Base-by-base conservation (phyloP, 331 rosid species). In the Spiraea crenata region DNA sequence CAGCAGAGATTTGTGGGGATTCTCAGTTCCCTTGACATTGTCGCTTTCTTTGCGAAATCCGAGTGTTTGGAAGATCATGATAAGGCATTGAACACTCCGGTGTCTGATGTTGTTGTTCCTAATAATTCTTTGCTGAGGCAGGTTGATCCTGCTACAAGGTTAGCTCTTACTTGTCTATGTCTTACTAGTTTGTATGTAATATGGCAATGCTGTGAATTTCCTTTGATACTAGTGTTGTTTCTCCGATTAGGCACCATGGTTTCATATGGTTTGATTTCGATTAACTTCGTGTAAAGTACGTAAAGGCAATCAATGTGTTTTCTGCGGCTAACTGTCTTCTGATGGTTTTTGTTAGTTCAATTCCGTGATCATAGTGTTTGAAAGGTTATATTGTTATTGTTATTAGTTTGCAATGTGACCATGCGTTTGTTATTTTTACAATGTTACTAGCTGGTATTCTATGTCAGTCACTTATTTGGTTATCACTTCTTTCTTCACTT, bases 81-180 rank as follows among this genome's bases (percentile, higher is more conserved):
- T 0, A 88, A 84, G 82, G 96, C 96, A 37, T 67, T 88, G 89
- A 91, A 81, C 79, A 84, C 89, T 25, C 89, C 90, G 3, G 88
- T 91, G 77, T 85, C 93, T 15, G 92, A 95, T 68, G 84, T 85
- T 50, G 84, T 91, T 37, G 74, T 80, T 65, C 82, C 82, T 0
- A 89, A 86, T 46, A 85, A 75, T 70, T 88, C 85, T 9, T 51
- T 88, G 67, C 81, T 95, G 76, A 85, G 90, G 72, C 88, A 85
- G 77, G 98, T 95, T 66, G 99, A 95, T 78, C 99, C 99, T 58
- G 99, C 82, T 9, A 91, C 98, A 71, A 95, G 99, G 99, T 95
- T 65, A 70, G 76, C 47, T 39, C 39, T 40, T 57, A 25, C 31
- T 25, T 25, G 31, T 34, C 61, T n/a, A 9, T 44, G 0, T 59